phyloP scores from a whole-genome alignment of 1,284 basidiomycete genomes.

The Rhodotorula glutinis region DNA sequence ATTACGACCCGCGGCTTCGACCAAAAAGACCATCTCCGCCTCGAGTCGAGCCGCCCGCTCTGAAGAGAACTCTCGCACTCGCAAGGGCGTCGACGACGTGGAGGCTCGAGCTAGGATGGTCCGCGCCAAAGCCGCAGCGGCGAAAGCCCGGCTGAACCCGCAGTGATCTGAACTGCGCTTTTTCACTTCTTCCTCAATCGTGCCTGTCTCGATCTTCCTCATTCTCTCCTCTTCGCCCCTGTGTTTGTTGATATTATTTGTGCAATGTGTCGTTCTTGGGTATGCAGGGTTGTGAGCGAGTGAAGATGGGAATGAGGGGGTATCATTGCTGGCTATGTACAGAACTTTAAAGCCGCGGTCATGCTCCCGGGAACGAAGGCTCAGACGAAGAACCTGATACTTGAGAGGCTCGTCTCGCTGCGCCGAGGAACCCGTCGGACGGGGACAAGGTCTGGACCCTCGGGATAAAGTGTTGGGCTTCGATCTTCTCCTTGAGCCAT shows the following conservation, averaged over 20 bases:
- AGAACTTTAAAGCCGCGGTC: not conserved
- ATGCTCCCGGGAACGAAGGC: not conserved
- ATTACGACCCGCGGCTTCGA: not conserved
- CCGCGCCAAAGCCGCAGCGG: not conserved
- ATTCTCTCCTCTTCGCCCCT: not conserved
- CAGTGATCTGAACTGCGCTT: not conserved
- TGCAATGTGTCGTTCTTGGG: not conserved
- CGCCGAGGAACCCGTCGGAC: not conserved
- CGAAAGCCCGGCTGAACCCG: not conserved
- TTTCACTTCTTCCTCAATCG: not conserved
- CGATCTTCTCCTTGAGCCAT: not conserved
- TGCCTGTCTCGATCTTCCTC: not conserved
- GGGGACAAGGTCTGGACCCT: not conserved
- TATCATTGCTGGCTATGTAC: not conserved
- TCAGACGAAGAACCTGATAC: not conserved
- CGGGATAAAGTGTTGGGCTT: not conserved
- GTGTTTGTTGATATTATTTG: not conserved
- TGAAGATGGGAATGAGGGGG: not conserved
- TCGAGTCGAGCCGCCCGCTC: not conserved
- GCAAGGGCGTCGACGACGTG: not conserved
- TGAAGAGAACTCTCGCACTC: not conserved
- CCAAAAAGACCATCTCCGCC: constrained; percentile 5
- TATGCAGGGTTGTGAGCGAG: too few species aligned
- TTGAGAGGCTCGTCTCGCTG: not conserved
- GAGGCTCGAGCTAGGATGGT: constrained; percentile 14